These are phyloP conservation scores for Leccinum pellstonianum DNA, from an alignment of 768 basidiomycete genomes.

Conservation along the genomic window DNA sequence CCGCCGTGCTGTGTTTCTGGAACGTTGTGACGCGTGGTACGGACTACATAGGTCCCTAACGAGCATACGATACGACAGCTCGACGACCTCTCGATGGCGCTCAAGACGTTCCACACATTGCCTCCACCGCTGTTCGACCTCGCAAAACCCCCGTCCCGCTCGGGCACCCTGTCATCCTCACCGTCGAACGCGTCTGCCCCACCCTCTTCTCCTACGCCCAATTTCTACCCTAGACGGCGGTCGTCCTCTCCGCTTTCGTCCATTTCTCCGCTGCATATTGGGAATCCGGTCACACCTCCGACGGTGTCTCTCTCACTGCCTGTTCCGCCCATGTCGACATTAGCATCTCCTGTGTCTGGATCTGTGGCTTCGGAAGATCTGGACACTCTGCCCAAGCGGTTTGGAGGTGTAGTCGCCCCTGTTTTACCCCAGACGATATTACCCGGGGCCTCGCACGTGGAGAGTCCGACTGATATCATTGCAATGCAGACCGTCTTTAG, in stretches of 20 bases:
- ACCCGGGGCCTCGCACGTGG: slow-evolving; percentile 22
- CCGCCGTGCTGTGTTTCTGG: neutral
- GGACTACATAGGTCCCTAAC: neutral
- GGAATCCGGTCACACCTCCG: neutral
- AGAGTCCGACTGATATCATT: slow-evolving; percentile 34
- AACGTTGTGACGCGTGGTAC: neutral
- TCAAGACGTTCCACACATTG: slow-evolving; percentile 45
- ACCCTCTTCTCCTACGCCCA: slow-evolving; percentile 8
- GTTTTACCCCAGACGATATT: slow-evolving; percentile 22
- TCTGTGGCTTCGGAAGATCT: neutral
- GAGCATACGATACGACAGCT: slow-evolving; percentile 18
- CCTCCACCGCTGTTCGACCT: slow-evolving; percentile 42
- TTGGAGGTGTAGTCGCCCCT: slow-evolving; percentile 7
- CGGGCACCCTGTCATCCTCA: slow-evolving; percentile 31
- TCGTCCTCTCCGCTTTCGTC: slow-evolving; percentile 7
- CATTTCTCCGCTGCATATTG: slow-evolving; percentile 10
- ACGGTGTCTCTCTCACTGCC: slow-evolving; percentile 11
- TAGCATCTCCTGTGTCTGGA: slow-evolving; percentile 3
- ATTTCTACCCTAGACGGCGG: slow-evolving; percentile 2
- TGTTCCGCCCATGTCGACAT: slow-evolving; percentile 23
- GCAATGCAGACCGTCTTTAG: slow-evolving; percentile 13
- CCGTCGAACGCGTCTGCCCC: slow-evolving; percentile 24
- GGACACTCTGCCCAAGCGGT: neutral
- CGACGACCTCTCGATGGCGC: slow-evolving; percentile 32
- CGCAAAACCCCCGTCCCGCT: slow-evolving; percentile 22